Evolutionary conservation across 2,329 filamentous ascomycete genomes (phyloP).

Genomic region (Colletotrichum spinosum): DNA sequence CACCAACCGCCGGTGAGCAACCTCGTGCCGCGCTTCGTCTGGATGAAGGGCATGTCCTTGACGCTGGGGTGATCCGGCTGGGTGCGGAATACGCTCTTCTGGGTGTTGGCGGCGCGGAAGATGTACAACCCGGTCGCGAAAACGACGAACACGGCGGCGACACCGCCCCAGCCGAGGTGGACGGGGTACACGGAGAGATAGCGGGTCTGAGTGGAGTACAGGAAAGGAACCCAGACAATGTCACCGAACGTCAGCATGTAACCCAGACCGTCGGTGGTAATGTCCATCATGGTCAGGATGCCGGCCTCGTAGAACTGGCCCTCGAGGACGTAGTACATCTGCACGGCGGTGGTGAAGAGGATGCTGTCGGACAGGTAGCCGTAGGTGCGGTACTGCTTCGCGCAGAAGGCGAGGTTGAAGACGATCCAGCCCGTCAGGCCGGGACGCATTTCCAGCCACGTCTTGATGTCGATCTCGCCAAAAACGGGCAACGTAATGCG

Average conservation of each 20-base stretch:
- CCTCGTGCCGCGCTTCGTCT: conserved; percentile 73
- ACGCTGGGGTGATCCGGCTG: conserved; percentile 75
- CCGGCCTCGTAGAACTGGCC: conserved; percentile 77
- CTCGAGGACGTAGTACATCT: conserved; percentile 76
- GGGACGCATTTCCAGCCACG: conserved; percentile 77
- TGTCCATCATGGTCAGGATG: conserved; percentile 79
- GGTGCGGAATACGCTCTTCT: conserved; percentile 81
- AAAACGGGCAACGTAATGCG: conserved; percentile 72
- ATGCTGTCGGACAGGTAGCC: conserved; percentile 78
- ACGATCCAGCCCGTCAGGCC: conserved; percentile 79
- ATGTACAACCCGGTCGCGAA: conserved; percentile 74
- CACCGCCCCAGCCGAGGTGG: conserved; percentile 67
- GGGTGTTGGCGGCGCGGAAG: conserved; percentile 78
- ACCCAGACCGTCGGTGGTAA: conserved; percentile 79
- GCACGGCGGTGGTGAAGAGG: conserved; percentile 71
- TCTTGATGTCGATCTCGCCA: conserved; percentile 77
- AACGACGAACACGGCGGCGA: conserved; percentile 66
- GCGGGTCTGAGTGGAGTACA: conserved; percentile 75
- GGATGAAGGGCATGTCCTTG: conserved; percentile 74
- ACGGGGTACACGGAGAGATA: conserved; percentile 79
- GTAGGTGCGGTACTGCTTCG: conserved; percentile 76
- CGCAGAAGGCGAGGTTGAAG: conserved; percentile 75
- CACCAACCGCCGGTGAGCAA: conserved; percentile 79
- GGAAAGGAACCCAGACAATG: conserved; percentile 78
- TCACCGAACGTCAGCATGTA: conserved; percentile 83